Percentiles rank a stretch among this genome's conserved stretches.
Conservation (phyloP, 2,329 filamentous ascomycete genomes). For the Penicillium sp. region DNA sequence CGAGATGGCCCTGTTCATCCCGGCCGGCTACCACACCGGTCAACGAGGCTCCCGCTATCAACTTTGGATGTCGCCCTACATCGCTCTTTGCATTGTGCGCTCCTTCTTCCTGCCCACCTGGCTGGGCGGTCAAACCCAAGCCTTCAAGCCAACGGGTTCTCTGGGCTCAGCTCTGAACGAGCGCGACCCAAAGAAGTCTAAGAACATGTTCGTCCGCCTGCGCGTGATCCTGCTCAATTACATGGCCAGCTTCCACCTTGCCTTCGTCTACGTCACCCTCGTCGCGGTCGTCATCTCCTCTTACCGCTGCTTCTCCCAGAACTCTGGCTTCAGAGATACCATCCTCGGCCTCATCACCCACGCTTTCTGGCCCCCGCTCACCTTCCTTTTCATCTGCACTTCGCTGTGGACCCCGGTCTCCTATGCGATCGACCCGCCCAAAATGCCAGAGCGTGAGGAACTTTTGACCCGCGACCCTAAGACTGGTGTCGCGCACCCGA, state of each 20-base stretch:
- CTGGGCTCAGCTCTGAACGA: slow-evolving; percentile 59
- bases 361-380: slow-evolving; percentile 62
- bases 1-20: slow-evolving; percentile 60
- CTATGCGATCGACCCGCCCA: slow-evolving; percentile 62
- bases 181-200: slow-evolving; percentile 48
- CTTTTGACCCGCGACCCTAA: slow-evolving; percentile 56
- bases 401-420: slow-evolving; percentile 60
- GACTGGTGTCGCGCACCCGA: slow-evolving; percentile 50
- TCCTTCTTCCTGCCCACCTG: slow-evolving; percentile 59
- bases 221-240: slow-evolving; percentile 58
- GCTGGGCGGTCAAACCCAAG: slow-evolving; percentile 60
- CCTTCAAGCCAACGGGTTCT: slow-evolving; percentile 62
- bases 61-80: slow-evolving; percentile 65
- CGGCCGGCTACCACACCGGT: slow-evolving; percentile 60
- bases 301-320: slow-evolving; percentile 51
- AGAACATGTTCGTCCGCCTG: slow-evolving; percentile 52
- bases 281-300: slow-evolving; percentile 52
- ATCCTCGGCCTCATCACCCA: slow-evolving; percentile 58
- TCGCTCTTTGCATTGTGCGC: slow-evolving; percentile 58
- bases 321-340: slow-evolving; percentile 42
- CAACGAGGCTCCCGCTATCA: slow-evolving; percentile 58
- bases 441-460: slow-evolving; percentile 58
- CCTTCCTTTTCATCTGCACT: slow-evolving; percentile 57
- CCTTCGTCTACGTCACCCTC: slow-evolving; percentile 56
- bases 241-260: slow-evolving; percentile 56